A percentile compares a stretch with the other conserved stretches of the same genome.
These are phyloP conservation scores for Alloascoidea africana DNA, from an alignment of 805 yeast species.

Conservation along the genomic window DNA sequence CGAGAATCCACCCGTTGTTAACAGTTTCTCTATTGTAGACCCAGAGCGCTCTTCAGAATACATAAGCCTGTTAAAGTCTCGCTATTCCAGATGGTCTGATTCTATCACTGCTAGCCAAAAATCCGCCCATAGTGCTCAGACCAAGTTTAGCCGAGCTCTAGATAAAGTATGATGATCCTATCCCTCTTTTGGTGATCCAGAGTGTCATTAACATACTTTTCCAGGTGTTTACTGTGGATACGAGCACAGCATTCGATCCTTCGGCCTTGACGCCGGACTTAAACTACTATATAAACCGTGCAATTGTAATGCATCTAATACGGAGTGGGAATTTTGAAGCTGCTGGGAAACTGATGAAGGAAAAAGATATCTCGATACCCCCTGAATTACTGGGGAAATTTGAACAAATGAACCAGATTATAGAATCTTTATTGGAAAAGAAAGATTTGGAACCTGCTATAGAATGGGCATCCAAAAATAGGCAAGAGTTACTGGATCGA, in stretches of 20 bases:
- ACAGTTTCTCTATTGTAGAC: too few relatives aligned
- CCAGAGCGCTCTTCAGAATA: too few relatives aligned
- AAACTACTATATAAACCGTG: slow-evolving; percentile 17
- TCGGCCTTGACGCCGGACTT: slow-evolving; percentile 2
- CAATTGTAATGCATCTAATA: slow-evolving; percentile 29
- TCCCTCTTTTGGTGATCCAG: slow-evolving; percentile 13
- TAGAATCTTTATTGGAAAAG: slow-evolving; percentile 19
- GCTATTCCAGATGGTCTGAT: too few relatives aligned
- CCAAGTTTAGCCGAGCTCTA: slow-evolving; percentile 16
- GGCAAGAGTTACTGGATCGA: slow-evolving; percentile 14
- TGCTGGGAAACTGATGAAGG: slow-evolving; percentile 17
- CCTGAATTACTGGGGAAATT: slow-evolving; percentile 21
- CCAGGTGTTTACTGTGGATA: slow-evolving; percentile 2
- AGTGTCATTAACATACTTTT: background rate
- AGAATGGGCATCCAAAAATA: slow-evolving; percentile 25
- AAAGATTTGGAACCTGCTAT: slow-evolving; percentile 30
- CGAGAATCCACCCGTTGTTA: too few relatives aligned
- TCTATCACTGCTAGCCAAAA: slow-evolving; percentile 14
- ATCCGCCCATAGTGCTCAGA: slow-evolving; percentile 12
- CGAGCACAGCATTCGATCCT: slow-evolving; percentile 4
- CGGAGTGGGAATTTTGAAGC: slow-evolving; percentile 29
- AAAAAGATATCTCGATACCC: slow-evolving; percentile 17
- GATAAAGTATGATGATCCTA: slow-evolving; percentile 16
- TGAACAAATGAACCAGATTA: slow-evolving; percentile 25
- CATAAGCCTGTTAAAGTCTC: too few relatives aligned